These are phyloP conservation scores for Dissophora globulifera DNA, from an alignment of 192 early-diverging fungal genomes.

Conservation along the genomic window DNA sequence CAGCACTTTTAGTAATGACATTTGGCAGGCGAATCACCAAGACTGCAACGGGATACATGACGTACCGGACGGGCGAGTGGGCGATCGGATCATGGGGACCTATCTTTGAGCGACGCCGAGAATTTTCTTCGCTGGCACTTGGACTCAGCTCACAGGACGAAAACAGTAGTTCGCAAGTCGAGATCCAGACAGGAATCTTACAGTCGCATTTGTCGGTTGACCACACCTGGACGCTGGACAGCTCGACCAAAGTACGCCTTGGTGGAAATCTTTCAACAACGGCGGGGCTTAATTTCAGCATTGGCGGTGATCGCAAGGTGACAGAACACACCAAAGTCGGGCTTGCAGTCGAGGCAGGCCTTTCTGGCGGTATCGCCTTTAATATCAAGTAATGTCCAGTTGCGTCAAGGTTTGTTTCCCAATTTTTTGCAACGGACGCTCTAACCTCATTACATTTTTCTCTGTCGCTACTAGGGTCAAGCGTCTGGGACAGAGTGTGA, in stretches of 20 bases:
- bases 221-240: slow-evolving; percentile 59
- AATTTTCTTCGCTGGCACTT: slow-evolving; percentile 63
- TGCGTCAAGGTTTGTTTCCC: no score
- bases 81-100: slow-evolving; percentile 72
- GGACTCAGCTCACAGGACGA: slow-evolving; percentile 59
- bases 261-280: slow-evolving; percentile 60
- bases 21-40: slow-evolving; percentile 72
- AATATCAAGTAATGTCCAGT: slow-evolving; percentile 66
- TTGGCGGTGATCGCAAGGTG: slow-evolving; percentile 67
- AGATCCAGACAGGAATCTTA: slow-evolving; percentile 68
- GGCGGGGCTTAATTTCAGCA: slow-evolving; percentile 58
- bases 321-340: slow-evolving; percentile 64
- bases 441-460: no score
- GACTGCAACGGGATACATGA: slow-evolving; percentile 77
- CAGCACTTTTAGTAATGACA: slow-evolving; percentile 73
- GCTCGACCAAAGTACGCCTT: slow-evolving; percentile 54
- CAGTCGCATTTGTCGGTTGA: slow-evolving; percentile 62
- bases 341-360: slow-evolving; percentile 69
- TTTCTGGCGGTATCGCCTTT: slow-evolving; percentile 66
- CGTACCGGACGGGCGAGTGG: slow-evolving; percentile 82
- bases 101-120: slow-evolving; percentile 37
- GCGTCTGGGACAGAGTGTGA: slow-evolving; percentile 75
- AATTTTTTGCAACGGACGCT: no score
- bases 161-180: slow-evolving; percentile 56
- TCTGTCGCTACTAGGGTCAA: slow-evolving; percentile 51